Percentiles rank a stretch among this genome's conserved stretches.
Evolutionary conservation across 2,329 filamentous ascomycete species (phyloP).

Genomic region (Emmonsiellopsis sp.): DNA sequence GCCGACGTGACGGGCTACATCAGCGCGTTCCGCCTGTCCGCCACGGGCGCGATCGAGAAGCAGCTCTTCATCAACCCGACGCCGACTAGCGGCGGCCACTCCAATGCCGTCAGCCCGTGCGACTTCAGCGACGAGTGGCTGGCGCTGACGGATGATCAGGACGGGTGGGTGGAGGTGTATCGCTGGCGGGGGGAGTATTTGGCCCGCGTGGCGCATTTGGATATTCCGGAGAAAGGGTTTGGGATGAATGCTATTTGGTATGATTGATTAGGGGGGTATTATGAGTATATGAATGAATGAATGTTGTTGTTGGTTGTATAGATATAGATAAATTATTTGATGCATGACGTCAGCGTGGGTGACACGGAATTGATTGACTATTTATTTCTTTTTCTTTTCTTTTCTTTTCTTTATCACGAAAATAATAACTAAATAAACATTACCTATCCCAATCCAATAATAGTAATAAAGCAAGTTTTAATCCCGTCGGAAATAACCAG

Average conservation of each 20-base stretch:
- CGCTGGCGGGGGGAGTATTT: slow-evolving; percentile 76
- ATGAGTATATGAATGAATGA: not conserved
- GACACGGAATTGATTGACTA: no score
- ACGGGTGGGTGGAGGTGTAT: slow-evolving; percentile 81
- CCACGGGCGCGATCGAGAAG: slow-evolving; percentile 60
- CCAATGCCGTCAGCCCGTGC: slow-evolving; percentile 76
- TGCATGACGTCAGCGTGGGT: not conserved
- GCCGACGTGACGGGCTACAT: slow-evolving; percentile 73
- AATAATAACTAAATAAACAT: no score
- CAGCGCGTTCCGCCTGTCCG: slow-evolving; percentile 63
- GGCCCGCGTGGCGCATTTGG: slow-evolving; percentile 63
- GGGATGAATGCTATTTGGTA: slow-evolving; percentile 98
- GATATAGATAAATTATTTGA: not conserved
- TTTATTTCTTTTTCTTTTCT: no score
- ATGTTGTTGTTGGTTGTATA: not conserved
- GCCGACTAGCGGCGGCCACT: slow-evolving; percentile 77
- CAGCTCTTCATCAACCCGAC: slow-evolving; percentile 78
- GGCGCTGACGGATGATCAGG: slow-evolving; percentile 81
- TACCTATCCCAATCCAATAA: no score
- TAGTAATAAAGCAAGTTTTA: no score
- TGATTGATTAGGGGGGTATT: slow-evolving; percentile 40
- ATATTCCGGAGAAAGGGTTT: slow-evolving; percentile 79
- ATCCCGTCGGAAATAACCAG: no score
- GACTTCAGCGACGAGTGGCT: slow-evolving; percentile 82
- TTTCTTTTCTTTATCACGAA: no score